A percentile compares a stretch with the other conserved stretches of the same genome.
These are phyloP conservation scores for Balansia obtecta DNA, from an alignment of 2,329 filamentous ascomycete species.

Conservation along the genomic window DNA sequence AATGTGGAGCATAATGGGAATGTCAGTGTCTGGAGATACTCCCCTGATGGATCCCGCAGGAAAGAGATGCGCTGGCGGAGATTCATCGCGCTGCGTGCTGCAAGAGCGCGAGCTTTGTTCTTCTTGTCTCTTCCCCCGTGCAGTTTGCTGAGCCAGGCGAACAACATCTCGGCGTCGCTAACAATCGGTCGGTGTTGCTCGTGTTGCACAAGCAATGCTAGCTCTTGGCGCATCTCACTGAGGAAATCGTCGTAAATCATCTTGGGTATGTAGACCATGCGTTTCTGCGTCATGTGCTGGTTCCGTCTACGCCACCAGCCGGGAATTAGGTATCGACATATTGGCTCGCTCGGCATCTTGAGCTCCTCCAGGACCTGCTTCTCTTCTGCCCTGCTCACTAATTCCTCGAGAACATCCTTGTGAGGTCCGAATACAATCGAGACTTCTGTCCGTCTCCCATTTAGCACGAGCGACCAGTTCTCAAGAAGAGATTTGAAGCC, in stretches of 20 bases:
- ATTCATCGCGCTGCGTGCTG: constrained; percentile 1
- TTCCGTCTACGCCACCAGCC: constrained; percentile 2
- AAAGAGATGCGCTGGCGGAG: constrained; percentile 3
- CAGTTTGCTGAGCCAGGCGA: constrained; percentile 6
- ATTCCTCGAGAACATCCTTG: constrained; percentile 2
- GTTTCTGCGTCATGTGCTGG: not conserved
- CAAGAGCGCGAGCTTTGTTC: constrained; percentile 1
- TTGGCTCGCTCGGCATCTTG: not conserved
- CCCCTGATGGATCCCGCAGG: constrained; percentile 5
- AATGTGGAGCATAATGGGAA: constrained; percentile 2
- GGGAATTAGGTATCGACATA: not conserved
- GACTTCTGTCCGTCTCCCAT: constrained; percentile 1
- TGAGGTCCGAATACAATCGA: constrained; percentile 1
- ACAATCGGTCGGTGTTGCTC: constrained; percentile 3
- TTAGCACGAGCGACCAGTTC: constrained; percentile 7
- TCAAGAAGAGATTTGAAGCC: constrained; percentile 5
- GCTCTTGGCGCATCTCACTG: constrained; percentile 3
- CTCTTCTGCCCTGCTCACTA: constrained; percentile 2
- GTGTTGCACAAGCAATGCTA: not conserved
- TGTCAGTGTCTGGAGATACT: constrained; percentile 6
- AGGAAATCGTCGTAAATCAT: constrained; percentile 4
- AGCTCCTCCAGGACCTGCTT: not conserved
- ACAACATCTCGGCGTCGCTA: constrained; percentile 5
- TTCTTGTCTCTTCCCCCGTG: not conserved
- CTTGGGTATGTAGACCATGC: constrained; percentile 7